Percentiles rank a stretch among this genome's conserved stretches.
phyloP scores from a whole-genome alignment of 257 asterid species.

The Ehretia macrophylla region DNA sequence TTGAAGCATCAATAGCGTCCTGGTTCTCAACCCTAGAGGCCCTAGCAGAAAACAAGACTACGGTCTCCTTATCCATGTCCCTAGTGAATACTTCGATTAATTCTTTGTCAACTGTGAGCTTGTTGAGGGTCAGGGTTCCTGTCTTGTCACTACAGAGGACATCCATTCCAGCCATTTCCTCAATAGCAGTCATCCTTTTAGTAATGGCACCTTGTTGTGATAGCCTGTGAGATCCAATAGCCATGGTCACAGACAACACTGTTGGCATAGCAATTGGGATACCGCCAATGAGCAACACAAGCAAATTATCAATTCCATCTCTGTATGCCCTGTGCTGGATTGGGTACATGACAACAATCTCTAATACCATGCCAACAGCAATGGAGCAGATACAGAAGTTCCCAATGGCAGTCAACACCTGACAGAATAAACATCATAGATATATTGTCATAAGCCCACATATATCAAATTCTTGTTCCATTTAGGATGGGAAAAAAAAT shows the following conservation, averaged over 20 bases:
- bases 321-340: slow-evolving; percentile 64
- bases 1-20: slow-evolving; percentile 88
- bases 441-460: neutral
- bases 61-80: slow-evolving; percentile 43
- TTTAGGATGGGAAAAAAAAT: neutral
- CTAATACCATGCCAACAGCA: slow-evolving; percentile 71
- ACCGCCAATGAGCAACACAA: slow-evolving; percentile 87
- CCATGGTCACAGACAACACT: slow-evolving; percentile 91
- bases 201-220: slow-evolving; percentile 96
- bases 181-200: slow-evolving; percentile 98
- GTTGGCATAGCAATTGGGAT: slow-evolving; percentile 98
- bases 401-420: slow-evolving; percentile 86
- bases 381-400: slow-evolving; percentile 92
- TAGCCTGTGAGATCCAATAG: slow-evolving; percentile 87
- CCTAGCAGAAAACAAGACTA: slow-evolving; percentile 59
- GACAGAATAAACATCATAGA: neutral
- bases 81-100: slow-evolving; percentile 62
- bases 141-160: slow-evolving; percentile 95
- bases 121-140: slow-evolving; percentile 87
- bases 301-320: slow-evolving; percentile 79
- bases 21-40: slow-evolving; percentile 86
- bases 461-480: neutral
- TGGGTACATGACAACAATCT: slow-evolving; percentile 76
- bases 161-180: slow-evolving; percentile 97
- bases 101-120: slow-evolving; percentile 71